Conservation (phyloP, 805 yeast genomes). For the Ogataea philodendri region DNA sequence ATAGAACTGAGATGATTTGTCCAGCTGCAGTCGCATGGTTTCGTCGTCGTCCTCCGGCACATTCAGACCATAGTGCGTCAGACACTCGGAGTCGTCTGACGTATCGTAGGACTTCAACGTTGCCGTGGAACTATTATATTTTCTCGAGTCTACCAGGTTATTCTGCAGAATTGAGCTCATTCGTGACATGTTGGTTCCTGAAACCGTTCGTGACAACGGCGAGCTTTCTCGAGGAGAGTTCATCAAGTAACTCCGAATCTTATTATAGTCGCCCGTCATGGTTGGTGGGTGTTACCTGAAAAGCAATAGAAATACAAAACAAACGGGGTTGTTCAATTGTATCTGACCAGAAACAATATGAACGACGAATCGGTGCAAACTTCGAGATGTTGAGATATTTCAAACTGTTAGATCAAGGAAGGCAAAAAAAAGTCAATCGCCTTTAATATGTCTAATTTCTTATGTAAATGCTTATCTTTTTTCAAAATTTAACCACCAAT, state of each 20-base stretch:
- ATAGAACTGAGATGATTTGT: constrained; percentile 25
- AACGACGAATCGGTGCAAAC: background rate
- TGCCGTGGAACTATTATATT: constrained; percentile 2
- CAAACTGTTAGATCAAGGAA: constrained; percentile 1
- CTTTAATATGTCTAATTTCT: background rate
- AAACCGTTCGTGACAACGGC: constrained; percentile 27
- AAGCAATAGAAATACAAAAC: too few relatives aligned
- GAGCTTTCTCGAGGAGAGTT: constrained; percentile 26
- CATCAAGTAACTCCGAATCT: constrained; percentile 13
- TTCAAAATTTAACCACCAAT: constrained; percentile 28
- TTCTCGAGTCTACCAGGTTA: constrained; percentile 4
- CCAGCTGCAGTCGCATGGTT: constrained; percentile 23
- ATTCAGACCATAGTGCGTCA: constrained; percentile 47
- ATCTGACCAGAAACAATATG: background rate
- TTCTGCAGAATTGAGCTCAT: constrained; percentile 11
- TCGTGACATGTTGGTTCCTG: constrained; percentile 22
- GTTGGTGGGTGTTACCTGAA: too few relatives aligned
- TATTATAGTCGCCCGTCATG: constrained; percentile 13
- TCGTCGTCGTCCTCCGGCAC: constrained; percentile 49
- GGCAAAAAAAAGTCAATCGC: constrained; percentile 7
- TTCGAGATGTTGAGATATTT: background rate
- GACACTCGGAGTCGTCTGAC: constrained; percentile 22
- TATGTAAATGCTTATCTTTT: constrained; percentile 2
- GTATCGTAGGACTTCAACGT: constrained; percentile 9
- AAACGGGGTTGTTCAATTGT: too few relatives aligned